Conservation (phyloP, 139 green algal species). For the Penium margaritaceum region DNA sequence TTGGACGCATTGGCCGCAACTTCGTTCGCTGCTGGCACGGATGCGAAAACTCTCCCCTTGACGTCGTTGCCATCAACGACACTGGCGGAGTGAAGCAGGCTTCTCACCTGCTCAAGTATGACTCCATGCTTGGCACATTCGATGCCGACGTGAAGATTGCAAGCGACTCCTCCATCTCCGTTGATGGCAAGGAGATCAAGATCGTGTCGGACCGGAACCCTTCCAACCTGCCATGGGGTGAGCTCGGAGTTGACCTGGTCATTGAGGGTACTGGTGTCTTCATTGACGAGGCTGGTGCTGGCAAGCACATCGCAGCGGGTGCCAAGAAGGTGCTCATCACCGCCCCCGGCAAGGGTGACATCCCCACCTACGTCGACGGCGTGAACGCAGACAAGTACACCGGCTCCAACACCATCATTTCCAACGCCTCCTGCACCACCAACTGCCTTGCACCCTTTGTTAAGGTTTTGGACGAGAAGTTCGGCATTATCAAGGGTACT, state of each 20-base stretch:
- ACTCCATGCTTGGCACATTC: slow-evolving; percentile 62
- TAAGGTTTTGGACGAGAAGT: slow-evolving; percentile 59
- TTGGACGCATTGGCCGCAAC: slow-evolving; percentile 90
- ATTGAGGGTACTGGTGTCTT: slow-evolving; percentile 62
- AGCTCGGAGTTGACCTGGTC: slow-evolving; percentile 52
- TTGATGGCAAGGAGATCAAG: slow-evolving; percentile 57
- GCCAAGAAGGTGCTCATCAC: slow-evolving; percentile 63
- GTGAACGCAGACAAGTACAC: slow-evolving; percentile 57
- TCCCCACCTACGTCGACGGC: slow-evolving; percentile 59
- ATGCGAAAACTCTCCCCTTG: slow-evolving; percentile 63
- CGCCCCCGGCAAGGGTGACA: slow-evolving; percentile 56
- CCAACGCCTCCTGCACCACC: slow-evolving; percentile 62
- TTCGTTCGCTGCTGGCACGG: slow-evolving; percentile 58
- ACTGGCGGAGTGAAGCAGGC: slow-evolving; percentile 57
- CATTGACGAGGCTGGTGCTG: slow-evolving; percentile 52
- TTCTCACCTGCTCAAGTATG: slow-evolving; percentile 54
- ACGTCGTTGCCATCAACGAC: slow-evolving; percentile 60
- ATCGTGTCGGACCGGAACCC: slow-evolving; percentile 57
- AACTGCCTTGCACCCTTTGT: slow-evolving; percentile 63
- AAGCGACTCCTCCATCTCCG: slow-evolving; percentile 51
- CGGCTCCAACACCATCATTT: slow-evolving; percentile 47
- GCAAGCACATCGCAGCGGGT: slow-evolving; percentile 56
- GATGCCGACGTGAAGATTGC: slow-evolving; percentile 53
- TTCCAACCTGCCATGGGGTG: slow-evolving; percentile 54
- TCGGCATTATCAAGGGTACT: slow-evolving; percentile 56